Evolutionary conservation across 1,284 basidiomycete species (phyloP), one percentile per base, ranked within the genome.

Genomic region (Tilletia horrida): DNA sequence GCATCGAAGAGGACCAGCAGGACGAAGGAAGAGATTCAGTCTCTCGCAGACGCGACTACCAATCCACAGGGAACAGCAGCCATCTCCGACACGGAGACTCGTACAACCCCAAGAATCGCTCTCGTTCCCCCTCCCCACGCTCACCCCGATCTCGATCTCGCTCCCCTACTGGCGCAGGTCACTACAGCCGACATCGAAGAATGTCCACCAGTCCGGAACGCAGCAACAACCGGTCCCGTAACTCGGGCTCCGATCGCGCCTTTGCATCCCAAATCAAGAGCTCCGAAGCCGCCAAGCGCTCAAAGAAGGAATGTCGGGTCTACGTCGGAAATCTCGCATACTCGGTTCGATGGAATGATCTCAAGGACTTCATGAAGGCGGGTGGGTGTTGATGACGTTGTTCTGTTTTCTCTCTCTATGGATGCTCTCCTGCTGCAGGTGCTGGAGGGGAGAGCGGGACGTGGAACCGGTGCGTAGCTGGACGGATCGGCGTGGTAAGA

Each of bases 321-420:
- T 97, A 98, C 82, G 92, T 97, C 83, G 95, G 94, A 81, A 97
- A 97, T 84, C 88, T 97, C 84, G 91, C 90, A 82, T 97, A 96
- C 86, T 91, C 94, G 83, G 91, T 93, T 88, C 94, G 91, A 85
- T 96, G 94, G 85, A 89, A 91, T 84, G 93, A 96, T 85, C 87
- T 97, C 85, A 92, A 93, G 76, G 78, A 79, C 64, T 72, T 77
- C 67, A 75, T 76, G 77, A 71, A 70, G 73, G 76, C 74, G 72
- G 76, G 76, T 78, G 75, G 66, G 76, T 76, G 72, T 45, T 76
- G 77, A 71, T 70, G 72, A 73, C 73, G 71, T 31, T 40, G 21
- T 11, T 48, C 18, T 18, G 3, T 48, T 59, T 65, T 21, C 59
- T 18, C 8, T 13, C 8, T 29, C 35, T 55, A 31, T 18, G 31